phyloP scores from a whole-genome alignment of 1,284 basidiomycete species.

The Ceratobasidium sp. region DNA sequence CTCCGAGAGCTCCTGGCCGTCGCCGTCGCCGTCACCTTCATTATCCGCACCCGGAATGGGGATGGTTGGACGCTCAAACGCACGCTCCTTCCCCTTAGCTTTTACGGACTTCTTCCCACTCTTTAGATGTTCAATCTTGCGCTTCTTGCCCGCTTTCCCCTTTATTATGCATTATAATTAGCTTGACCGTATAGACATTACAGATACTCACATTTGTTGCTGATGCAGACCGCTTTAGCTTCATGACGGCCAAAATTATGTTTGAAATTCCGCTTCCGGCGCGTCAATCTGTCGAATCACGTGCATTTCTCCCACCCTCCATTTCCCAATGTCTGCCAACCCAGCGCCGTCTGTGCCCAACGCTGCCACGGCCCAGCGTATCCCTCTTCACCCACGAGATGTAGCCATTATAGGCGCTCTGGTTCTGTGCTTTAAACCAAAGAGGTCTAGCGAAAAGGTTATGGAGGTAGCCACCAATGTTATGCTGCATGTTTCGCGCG shows the following conservation, averaged over 20 bases:
- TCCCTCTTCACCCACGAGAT: conserved; percentile 51
- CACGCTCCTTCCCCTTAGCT: conserved; percentile 67
- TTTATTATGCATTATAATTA: conserved; percentile 1
- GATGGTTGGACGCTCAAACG: conserved; percentile 68
- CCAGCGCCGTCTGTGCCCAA: conserved; percentile 36
- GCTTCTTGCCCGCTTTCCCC: conserved; percentile 48
- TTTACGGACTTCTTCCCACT: conserved; percentile 50
- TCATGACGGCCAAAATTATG: conserved; percentile 43
- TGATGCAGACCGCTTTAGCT: conserved; percentile 38
- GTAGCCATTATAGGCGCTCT: conserved; percentile 58
- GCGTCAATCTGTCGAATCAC: conserved; percentile 16
- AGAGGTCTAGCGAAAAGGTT: conserved; percentile 55
- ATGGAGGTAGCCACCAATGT: conserved; percentile 10
- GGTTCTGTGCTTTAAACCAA: conserved; percentile 49
- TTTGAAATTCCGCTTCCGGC: conserved; percentile 27
- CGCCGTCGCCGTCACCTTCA: conserved; percentile 59
- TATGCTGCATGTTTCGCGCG: conserved; percentile 34
- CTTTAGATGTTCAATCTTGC: conserved; percentile 4
- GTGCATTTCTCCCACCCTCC: conserved; percentile 27
- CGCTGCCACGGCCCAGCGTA: conserved; percentile 22
- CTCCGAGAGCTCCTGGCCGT: conserved; percentile 64
- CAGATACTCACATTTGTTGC: conserved; percentile 18
- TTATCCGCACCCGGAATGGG: conserved; percentile 64
- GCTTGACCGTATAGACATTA: no score
- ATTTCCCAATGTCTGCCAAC: conserved; percentile 14